Percentiles rank a stretch among this genome's conserved stretches.
Evolutionary conservation across 2,329 filamentous ascomycete species (phyloP).

Genomic region (Graphilbum fragrans): DNA sequence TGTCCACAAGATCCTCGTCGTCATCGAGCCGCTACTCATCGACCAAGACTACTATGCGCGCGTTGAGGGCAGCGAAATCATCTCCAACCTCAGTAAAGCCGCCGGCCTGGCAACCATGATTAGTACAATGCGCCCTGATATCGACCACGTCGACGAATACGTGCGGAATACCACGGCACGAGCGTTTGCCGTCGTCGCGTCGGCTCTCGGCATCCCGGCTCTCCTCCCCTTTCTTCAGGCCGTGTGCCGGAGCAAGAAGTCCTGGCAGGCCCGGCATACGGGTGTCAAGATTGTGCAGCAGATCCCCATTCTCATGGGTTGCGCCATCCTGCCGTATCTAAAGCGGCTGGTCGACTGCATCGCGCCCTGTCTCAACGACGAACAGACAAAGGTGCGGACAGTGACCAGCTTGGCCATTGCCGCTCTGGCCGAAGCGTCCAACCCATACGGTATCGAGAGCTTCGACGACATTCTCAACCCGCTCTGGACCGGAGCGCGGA

Average conservation of each 20-base stretch:
- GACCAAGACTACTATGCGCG: slow-evolving; percentile 99
- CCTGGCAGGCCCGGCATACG: slow-evolving; percentile 95
- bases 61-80: slow-evolving; percentile 96
- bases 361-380: slow-evolving; percentile 87
- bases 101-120: slow-evolving; percentile 98
- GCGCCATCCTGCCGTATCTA: slow-evolving; percentile 85
- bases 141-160: slow-evolving; percentile 96
- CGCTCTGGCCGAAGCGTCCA: slow-evolving; percentile 87
- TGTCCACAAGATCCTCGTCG: slow-evolving; percentile 95
- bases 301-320: slow-evolving; percentile 97
- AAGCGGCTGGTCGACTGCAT: slow-evolving; percentile 97
- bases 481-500: slow-evolving; percentile 89
- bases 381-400: slow-evolving; percentile 94
- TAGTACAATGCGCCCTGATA: slow-evolving; percentile 96
- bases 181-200: slow-evolving; percentile 94
- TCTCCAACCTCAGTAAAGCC: slow-evolving; percentile 93
- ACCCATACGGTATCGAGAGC: slow-evolving; percentile 97
- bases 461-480: slow-evolving; percentile 97
- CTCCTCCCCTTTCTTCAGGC: slow-evolving; percentile 89
- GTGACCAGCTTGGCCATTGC: slow-evolving; percentile 93
- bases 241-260: slow-evolving; percentile 96
- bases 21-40: slow-evolving; percentile 97
- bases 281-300: slow-evolving; percentile 99
- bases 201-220: slow-evolving; percentile 88
- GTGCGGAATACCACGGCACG: slow-evolving; percentile 94